Evolutionary conservation across 495 filamentous ascomycete species (phyloP).

Genomic region (Xylaria flabelliformis): DNA sequence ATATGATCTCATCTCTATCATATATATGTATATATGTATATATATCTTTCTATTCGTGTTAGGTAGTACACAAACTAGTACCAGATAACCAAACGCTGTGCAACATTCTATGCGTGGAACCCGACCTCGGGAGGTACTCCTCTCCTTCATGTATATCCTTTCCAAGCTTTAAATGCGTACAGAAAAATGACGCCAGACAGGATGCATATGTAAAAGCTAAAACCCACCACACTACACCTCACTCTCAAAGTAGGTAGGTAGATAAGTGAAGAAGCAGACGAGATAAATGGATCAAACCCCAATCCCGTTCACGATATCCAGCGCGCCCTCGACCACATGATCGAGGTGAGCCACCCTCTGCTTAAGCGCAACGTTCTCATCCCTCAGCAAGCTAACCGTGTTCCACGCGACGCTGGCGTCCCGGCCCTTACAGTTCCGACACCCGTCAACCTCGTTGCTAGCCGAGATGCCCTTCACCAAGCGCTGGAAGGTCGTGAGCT

Average conservation of each 20-base stretch:
- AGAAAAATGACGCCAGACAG: neutral
- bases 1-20: neutral
- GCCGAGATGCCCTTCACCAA: slow-evolving; percentile 55
- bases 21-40: neutral
- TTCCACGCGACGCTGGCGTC: slow-evolving; percentile 73
- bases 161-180: neutral
- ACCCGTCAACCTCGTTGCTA: slow-evolving; percentile 48
- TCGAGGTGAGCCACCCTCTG: slow-evolving; percentile 70
- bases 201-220: neutral
- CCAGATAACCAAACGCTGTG: neutral
- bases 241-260: neutral
- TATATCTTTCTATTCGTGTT: neutral
- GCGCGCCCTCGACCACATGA: slow-evolving; percentile 70
- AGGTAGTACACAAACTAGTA: neutral
- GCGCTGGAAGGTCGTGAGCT: slow-evolving; percentile 57
- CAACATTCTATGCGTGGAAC: slow-evolving; percentile 1
- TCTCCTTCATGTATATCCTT: neutral
- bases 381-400: slow-evolving; percentile 70
- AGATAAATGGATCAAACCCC: slow-evolving; percentile 29
- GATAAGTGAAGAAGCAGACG: no score
- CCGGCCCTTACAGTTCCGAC: slow-evolving; percentile 66
- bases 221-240: neutral
- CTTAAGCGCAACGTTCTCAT: slow-evolving; percentile 77
- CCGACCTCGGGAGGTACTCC: neutral
- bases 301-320: slow-evolving; percentile 66